Conservation (phyloP, 805 yeast genomes). For the Pichia pseudocactophila region DNA sequence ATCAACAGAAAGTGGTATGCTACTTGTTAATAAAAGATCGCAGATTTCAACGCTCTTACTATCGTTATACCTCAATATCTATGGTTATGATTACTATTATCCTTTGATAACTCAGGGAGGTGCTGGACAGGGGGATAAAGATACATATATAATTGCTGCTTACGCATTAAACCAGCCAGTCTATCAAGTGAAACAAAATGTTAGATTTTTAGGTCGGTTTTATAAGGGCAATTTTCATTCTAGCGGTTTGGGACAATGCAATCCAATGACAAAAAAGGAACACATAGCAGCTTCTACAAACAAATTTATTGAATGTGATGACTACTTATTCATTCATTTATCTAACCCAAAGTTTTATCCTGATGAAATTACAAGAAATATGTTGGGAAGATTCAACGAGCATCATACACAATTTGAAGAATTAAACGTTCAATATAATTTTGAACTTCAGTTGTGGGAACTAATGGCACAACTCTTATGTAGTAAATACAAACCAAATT, state of each 20-base stretch:
- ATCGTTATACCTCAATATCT: constrained; percentile 53
- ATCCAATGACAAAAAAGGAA: constrained; percentile 32
- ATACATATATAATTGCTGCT: constrained; percentile 67
- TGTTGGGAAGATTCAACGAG: constrained; percentile 7
- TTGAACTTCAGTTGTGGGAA: constrained; percentile 34
- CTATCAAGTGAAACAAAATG: constrained; percentile 43
- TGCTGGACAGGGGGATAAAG: constrained; percentile 76
- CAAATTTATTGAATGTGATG: constrained; percentile 13
- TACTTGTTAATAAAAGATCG: constrained; percentile 46
- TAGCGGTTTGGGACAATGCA: constrained; percentile 37
- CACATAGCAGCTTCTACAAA: constrained; percentile 6
- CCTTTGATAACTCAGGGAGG: constrained; percentile 61
- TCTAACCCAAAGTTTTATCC: constrained; percentile 48
- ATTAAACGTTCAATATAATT: constrained; percentile 25
- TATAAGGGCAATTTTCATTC: constrained; percentile 28
- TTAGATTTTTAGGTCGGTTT: constrained; percentile 44
- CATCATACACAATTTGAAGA: constrained; percentile 30
- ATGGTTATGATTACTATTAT: constrained; percentile 58
- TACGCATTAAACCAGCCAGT: constrained; percentile 25
- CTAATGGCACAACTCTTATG: constrained; percentile 31
- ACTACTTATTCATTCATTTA: constrained; percentile 43
- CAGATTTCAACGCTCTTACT: constrained; percentile 50
- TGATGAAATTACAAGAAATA: constrained; percentile 8
- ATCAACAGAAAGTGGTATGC: constrained; percentile 62
- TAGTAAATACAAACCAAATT: constrained; percentile 11